A percentile compares a stretch with the other conserved stretches of the same genome.
phyloP scores from a whole-genome alignment of 371 early-diverging fungal genomes.

The Lichtheimia ornata region DNA sequence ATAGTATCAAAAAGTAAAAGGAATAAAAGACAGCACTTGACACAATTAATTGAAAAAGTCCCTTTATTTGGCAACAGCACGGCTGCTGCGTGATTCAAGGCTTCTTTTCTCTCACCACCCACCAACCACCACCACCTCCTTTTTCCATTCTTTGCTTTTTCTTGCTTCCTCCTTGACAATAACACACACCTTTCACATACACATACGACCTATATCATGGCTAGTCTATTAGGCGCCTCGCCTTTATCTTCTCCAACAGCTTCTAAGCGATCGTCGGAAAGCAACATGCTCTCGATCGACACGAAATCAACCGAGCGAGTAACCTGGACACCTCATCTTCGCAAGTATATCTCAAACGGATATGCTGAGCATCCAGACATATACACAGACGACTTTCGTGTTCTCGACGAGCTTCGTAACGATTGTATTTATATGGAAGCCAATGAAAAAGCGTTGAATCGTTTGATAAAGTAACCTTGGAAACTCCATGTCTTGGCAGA shows the following conservation, averaged over 20 bases:
- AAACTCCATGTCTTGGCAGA: conserved; percentile 3
- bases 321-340: conserved; percentile 57
- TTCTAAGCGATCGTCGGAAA: conserved; percentile 14
- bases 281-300: conserved; percentile 56
- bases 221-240: conserved; percentile 1
- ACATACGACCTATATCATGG: no score
- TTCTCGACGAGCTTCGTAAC: conserved; percentile 76
- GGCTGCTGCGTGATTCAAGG: neutral
- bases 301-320: conserved; percentile 60
- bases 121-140: neutral
- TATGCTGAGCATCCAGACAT: conserved; percentile 86
- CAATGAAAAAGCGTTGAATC: conserved; percentile 68
- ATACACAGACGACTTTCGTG: conserved; percentile 85
- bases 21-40: no score
- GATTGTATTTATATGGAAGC: conserved; percentile 72
- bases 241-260: conserved; percentile 8
- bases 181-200: no score
- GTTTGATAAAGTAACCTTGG: conserved; percentile 62
- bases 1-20: no score
- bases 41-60: no score
- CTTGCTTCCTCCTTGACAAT: neutral
- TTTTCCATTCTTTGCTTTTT: no score
- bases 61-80: no score
- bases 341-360: conserved; percentile 71
- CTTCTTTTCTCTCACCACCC: neutral